Evolutionary conservation across 352 stramenopile species (phyloP), one percentile per base, ranked within the genome.

Genomic region (Pseudoperonospora humuli): DNA sequence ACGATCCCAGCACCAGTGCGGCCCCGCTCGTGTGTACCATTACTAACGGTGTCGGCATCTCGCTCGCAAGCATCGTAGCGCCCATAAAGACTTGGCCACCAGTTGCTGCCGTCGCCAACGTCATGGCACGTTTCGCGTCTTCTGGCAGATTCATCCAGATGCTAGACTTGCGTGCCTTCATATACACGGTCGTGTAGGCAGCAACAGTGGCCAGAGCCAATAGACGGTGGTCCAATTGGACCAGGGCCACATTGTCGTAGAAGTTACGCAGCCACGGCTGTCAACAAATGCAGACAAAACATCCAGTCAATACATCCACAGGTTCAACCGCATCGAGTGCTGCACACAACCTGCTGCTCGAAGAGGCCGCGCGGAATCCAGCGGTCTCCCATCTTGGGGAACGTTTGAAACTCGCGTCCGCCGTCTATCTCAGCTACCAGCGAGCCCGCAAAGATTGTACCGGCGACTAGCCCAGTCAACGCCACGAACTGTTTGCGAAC

Each of bases 361-460:
- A 86, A 76, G 14, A 86, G 39, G 0, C 70, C 70, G 10, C 73
- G 50, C 7, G 95, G 94, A 39, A 98, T 87, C 84, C 84, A 96
- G 19, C 66, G 64, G 14, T 80, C 74, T 31, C 67, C 64, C 90
- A 98, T 98, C 46, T 93, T 91, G 13, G 95, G 95, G 39, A 93
- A 99, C 33, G 81, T 96, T 61, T 98, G 98, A 80, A 96, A 99
- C n/a, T 92, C 92, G 11, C 80, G 76, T n/a, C 96, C 96, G 0
- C 90, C 95, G 62, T 98, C 95, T 56, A 98, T 98, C 27, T 95
- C 92, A 1, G 95, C 94, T 2, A 98, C 95, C 0, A 77, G 34
- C 1, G 71, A 70, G 0, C 75, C 71, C 1, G 64, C 69, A 7
- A 70, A 45, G 0, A 65, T 57, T 1, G 75, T 75, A 5, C 54